Base-by-base conservation (phyloP, 495 filamentous ascomycete genomes). In the Penicillium parvum region DNA sequence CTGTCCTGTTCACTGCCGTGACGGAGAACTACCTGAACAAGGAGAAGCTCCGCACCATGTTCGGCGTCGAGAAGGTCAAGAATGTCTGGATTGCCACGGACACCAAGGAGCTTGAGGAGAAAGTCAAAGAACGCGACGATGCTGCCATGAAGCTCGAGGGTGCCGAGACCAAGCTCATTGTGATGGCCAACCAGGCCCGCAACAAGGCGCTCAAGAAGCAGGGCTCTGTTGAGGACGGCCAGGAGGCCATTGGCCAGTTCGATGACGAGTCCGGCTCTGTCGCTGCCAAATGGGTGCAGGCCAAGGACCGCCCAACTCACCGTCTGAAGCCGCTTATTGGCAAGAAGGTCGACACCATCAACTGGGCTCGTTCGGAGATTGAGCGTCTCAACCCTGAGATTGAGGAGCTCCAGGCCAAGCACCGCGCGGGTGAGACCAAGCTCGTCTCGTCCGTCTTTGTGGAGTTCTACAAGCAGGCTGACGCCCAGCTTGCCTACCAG, bases 1-100 rank as follows among this genome's bases (percentile, higher is more conserved):
- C 91, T 22, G 88, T 98, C 5, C 81, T 98, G 10, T 95, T 96
- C 64, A 83, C 87, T 18, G 85, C 86, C 7, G 90, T 98, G 14
- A 90, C 92, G 4, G 50, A 75, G 26, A 66, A 79, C 5, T 94
- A 90, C 49, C 71, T 91, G 23, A 75, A 83, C 57, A 77, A 86
- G 60, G 74, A 74, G 11, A 87, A 78, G 53, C 67, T 98, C 40
- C 81, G 85, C 50, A 73, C 75, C 43, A 82, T 95, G 65, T 95
- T 95, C 57, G 87, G 88, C 9, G 45, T 37, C 16, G 66, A 80
- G 8, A 74, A 82, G 36, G 88, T 95, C 19, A 85, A 84, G 66
- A 82, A 85, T 39, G 73, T 96, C 27, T 98, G 92, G 92, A 81
- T 96, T 46, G 77, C 82, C 2, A 82, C 80, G 29, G 81, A 97